phyloP scores from a whole-genome alignment of 352 stramenopile species.

The Phytopythium oedochilum region DNA sequence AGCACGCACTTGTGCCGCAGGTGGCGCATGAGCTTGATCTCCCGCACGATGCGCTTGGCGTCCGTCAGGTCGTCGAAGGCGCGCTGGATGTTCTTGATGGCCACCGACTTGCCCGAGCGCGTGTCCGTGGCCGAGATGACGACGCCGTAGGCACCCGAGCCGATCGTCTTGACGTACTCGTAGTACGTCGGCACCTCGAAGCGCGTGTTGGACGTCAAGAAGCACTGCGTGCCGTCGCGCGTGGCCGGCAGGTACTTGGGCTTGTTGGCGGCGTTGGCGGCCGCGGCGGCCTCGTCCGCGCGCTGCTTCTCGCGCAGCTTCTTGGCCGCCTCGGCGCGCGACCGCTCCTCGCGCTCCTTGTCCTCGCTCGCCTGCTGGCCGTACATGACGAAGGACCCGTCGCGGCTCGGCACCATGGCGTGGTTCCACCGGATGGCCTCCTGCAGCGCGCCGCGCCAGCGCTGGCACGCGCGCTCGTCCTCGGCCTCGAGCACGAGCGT shows the following conservation, averaged over 20 bases:
- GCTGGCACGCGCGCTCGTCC: constrained; percentile 41
- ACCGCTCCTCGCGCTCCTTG: constrained; percentile 63
- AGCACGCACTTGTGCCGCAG: constrained; percentile 90
- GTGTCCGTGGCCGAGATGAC: constrained; percentile 79
- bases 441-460: constrained; percentile 70
- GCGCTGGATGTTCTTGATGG: constrained; percentile 94
- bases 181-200: constrained; percentile 80
- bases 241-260: constrained; percentile 79
- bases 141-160: constrained; percentile 89
- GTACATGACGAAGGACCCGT: constrained; percentile 77
- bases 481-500: constrained; percentile 73
- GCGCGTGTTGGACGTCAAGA: constrained; percentile 80
- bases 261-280: constrained; percentile 67
- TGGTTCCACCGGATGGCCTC: constrained; percentile 86
- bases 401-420: constrained; percentile 77
- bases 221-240: constrained; percentile 64
- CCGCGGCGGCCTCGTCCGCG: constrained; percentile 53
- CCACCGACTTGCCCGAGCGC: constrained; percentile 32
- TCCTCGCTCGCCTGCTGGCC: constrained; percentile 74
- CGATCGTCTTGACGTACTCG: constrained; percentile 85
- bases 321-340: constrained; percentile 64
- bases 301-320: constrained; percentile 73
- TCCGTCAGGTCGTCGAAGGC: constrained; percentile 98
- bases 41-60: constrained; percentile 97
- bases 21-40: constrained; percentile 93